phyloP scores from a whole-genome alignment of 306 rosid species.

The Clitoria ternatea region DNA sequence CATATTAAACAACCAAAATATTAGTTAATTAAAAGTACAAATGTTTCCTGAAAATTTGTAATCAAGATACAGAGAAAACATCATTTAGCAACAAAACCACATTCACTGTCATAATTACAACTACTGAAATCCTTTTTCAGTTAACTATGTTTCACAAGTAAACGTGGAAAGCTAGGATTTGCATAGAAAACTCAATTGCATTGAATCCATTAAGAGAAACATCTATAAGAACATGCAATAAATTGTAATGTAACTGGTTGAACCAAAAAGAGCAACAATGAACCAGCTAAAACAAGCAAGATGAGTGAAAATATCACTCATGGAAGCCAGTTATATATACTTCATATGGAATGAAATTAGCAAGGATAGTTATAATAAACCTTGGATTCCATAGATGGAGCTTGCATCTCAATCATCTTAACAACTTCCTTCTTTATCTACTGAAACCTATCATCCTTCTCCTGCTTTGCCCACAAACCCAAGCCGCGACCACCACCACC shows the following conservation, averaged over 20 bases:
- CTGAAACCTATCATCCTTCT: constrained; percentile 81
- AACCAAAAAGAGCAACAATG: not conserved
- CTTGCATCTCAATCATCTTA: constrained; percentile 65
- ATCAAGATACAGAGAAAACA: constrained; percentile 7
- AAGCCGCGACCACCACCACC: no score
- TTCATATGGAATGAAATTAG: constrained; percentile 1
- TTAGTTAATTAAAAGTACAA: not conserved
- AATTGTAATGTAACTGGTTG: not conserved
- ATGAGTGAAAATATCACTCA: not conserved
- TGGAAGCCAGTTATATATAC: not conserved
- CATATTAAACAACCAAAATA: constrained; percentile 16
- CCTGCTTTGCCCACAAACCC: constrained; percentile 85
- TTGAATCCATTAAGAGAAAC: constrained; percentile 7
- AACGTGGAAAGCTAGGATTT: constrained; percentile 1
- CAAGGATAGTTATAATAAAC: constrained; percentile 33
- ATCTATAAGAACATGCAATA: not conserved
- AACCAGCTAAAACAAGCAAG: constrained; percentile 20
- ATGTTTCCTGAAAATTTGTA: not conserved
- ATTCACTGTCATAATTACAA: constrained; percentile 5
- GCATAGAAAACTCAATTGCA: constrained; percentile 17
- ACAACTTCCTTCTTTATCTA: constrained; percentile 77
- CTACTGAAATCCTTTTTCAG: constrained; percentile 11
- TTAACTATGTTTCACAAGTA: not conserved
- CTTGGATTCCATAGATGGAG: constrained; percentile 60
- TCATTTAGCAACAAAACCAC: not conserved